Evolutionary conservation across 768 basidiomycete genomes (phyloP).

Genomic region (Dacryopinax primogenitus): DNA sequence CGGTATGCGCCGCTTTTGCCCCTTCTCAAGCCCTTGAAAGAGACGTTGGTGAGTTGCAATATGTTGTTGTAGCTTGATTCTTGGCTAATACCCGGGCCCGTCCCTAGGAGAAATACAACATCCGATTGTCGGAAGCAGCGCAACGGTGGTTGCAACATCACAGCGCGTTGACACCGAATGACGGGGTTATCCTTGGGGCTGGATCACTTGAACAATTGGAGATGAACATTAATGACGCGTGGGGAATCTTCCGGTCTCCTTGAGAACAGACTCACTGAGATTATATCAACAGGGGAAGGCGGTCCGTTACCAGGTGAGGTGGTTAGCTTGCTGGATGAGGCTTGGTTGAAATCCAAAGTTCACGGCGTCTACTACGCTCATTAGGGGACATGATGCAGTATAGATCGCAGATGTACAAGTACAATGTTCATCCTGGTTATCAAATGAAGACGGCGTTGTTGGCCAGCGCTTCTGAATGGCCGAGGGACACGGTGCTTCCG

Average conservation of each 20-base stretch:
- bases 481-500: too few relatives aligned
- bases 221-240: slow-evolving; percentile 11
- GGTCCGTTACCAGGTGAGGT: slow-evolving; percentile 8
- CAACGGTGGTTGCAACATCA: slow-evolving; percentile 1
- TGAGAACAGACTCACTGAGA: not conserved
- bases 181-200: not conserved
- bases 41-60: not conserved
- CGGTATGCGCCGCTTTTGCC: not conserved
- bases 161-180: not conserved
- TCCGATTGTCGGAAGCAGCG: not conserved
- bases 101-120: not conserved
- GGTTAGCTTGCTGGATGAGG: slow-evolving; percentile 14
- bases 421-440: slow-evolving; percentile 8
- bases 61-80: not conserved
- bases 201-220: slow-evolving; percentile 14
- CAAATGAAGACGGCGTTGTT: not conserved
- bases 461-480: too few relatives aligned
- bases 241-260: slow-evolving; percentile 8
- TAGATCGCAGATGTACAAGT: slow-evolving; percentile 6
- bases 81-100: not conserved
- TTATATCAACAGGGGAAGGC: not conserved
- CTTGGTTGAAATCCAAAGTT: slow-evolving; percentile 9
- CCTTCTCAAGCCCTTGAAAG: slow-evolving; percentile 7
- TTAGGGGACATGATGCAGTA: slow-evolving; percentile 3
- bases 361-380: not conserved